Conservation (phyloP, 2,329 filamentous ascomycete species). For the Gnomoniopsis smithogilvyi region DNA sequence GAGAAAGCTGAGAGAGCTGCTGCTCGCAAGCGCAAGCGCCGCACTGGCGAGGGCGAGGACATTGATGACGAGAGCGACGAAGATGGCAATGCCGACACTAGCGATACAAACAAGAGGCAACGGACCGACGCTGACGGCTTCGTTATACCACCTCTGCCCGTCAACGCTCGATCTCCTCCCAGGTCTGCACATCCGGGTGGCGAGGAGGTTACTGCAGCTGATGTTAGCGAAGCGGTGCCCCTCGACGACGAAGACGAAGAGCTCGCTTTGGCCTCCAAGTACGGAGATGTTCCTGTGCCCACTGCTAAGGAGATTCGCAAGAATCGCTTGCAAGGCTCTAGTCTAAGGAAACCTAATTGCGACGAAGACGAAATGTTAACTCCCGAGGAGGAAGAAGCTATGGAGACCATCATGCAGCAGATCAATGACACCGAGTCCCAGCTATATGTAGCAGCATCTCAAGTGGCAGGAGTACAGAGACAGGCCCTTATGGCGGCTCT, state of each 20-base stretch:
- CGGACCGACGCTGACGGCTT: slow-evolving; percentile 64
- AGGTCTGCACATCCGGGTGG: slow-evolving; percentile 32
- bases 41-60: slow-evolving; percentile 12
- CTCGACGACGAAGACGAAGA: slow-evolving; percentile 21
- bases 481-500: slow-evolving; percentile 26
- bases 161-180: slow-evolving; percentile 36
- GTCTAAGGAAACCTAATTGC: slow-evolving; percentile 22
- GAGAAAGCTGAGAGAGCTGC: slow-evolving; percentile 22
- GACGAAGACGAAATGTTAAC: slow-evolving; percentile 48
- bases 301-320: slow-evolving; percentile 17
- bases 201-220: slow-evolving; percentile 26
- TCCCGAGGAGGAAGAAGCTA: slow-evolving; percentile 59
- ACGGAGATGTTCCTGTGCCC: slow-evolving; percentile 33
- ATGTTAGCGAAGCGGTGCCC: slow-evolving; percentile 17
- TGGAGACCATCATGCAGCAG: slow-evolving; percentile 69
- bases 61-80: slow-evolving; percentile 28
- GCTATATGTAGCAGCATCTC: slow-evolving; percentile 14
- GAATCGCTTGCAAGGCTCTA: slow-evolving; percentile 12
- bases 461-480: slow-evolving; percentile 17
- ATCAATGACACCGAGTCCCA: slow-evolving; percentile 60
- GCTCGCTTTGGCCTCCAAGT: slow-evolving; percentile 37
- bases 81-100: slow-evolving; percentile 27
- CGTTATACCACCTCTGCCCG: slow-evolving; percentile 54
- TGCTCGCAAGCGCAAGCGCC: slow-evolving; percentile 42
- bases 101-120: slow-evolving; percentile 7